A percentile compares a stretch with the other conserved stretches of the same genome.
Evolutionary conservation across 192 early-diverging fungal species (phyloP).

Genomic region (Umbelopsis vinacea): DNA sequence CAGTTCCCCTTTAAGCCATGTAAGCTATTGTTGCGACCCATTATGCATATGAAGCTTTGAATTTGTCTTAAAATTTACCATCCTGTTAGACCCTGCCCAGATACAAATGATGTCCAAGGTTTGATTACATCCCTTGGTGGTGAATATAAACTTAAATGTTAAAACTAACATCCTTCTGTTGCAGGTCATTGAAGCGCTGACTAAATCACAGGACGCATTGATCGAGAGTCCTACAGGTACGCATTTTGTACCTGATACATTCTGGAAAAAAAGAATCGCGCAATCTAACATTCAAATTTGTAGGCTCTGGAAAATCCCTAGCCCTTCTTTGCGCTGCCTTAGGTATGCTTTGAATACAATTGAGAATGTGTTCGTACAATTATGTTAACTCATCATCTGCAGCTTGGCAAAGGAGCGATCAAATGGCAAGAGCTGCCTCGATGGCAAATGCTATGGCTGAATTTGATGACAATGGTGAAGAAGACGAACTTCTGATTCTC

Average conservation of each 20-base stretch:
- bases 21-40: not conserved
- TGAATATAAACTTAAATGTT: not conserved
- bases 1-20: conserved; percentile 28
- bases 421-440: not conserved
- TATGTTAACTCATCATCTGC: not conserved
- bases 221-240: conserved; percentile 27
- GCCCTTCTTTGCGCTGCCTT: conserved; percentile 22
- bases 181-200: conserved; percentile 20
- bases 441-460: not conserved
- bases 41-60: not conserved
- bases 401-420: conserved; percentile 9
- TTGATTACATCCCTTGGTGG: too few species aligned
- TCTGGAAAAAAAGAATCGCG: not conserved
- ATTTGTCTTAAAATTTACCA: not conserved
- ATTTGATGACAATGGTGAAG: not conserved
- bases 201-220: conserved; percentile 10
- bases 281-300: not conserved
- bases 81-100: conserved; percentile 21
- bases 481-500: not conserved
- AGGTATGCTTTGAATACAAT: not conserved
- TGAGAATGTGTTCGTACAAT: not conserved
- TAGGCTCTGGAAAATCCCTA: conserved; percentile 28
- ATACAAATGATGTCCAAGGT: conserved; percentile 30
- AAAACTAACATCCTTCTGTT: not conserved
- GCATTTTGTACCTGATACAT: not conserved